Conservation (phyloP, 805 yeast species). For the Yamadazyma scolyti region DNA sequence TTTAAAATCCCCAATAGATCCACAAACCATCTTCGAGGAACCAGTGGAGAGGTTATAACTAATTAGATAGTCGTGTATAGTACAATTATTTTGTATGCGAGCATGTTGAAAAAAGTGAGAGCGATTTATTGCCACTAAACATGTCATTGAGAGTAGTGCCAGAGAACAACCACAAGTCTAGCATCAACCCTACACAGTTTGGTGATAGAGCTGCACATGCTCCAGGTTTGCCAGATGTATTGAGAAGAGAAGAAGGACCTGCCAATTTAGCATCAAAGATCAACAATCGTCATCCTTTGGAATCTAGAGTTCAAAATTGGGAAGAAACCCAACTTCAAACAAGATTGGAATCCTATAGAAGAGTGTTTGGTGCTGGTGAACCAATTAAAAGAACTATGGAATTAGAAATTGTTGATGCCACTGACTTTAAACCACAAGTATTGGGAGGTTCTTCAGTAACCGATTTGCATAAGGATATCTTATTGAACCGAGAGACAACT, state of each 20-base stretch:
- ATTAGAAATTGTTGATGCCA: conserved; percentile 61
- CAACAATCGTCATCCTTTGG: conserved; percentile 84
- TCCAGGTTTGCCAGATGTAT: conserved; percentile 66
- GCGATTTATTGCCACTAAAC: too few relatives aligned
- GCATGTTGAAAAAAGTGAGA: too few relatives aligned
- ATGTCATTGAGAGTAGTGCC: conserved; percentile 52
- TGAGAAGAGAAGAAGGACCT: conserved; percentile 66
- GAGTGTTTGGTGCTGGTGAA: conserved; percentile 88
- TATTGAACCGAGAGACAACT: conserved; percentile 69
- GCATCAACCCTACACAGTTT: conserved; percentile 48
- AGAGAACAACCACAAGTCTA: conserved; percentile 37
- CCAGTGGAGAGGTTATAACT: conserved; percentile 24
- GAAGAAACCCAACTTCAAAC: conserved; percentile 67
- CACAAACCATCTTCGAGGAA: conserved; percentile 23
- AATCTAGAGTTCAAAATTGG: conserved; percentile 74
- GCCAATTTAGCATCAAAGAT: conserved; percentile 54
- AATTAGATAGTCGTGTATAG: too few relatives aligned
- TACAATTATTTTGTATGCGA: too few relatives aligned
- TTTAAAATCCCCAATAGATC: conserved; percentile 23
- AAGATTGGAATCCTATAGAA: conserved; percentile 72
- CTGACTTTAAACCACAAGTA: conserved; percentile 64
- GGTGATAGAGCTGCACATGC: conserved; percentile 62
- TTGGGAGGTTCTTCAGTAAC: conserved; percentile 49
- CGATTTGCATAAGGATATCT: conserved; percentile 69
- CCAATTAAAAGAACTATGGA: conserved; percentile 94